Evolutionary conservation across 2,329 filamentous ascomycete genomes (phyloP).

Genomic region (Alternaria viburni): DNA sequence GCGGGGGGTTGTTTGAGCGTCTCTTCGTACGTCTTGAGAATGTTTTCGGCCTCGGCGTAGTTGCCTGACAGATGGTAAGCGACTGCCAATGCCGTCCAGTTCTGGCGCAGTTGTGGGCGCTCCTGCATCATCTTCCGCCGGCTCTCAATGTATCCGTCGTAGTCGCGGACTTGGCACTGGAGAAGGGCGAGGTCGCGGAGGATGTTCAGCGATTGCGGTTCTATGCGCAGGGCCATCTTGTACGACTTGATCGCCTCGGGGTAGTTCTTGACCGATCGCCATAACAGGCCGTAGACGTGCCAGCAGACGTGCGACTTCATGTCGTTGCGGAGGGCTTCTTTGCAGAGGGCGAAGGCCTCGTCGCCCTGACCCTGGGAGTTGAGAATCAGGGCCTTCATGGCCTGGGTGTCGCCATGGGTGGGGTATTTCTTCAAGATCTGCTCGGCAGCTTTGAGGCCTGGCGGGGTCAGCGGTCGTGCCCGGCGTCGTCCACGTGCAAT

Average conservation of each 20-base stretch:
- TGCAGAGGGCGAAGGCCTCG: slow-evolving; percentile 92
- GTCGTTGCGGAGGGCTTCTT: slow-evolving; percentile 88
- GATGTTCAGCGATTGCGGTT: slow-evolving; percentile 94
- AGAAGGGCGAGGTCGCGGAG: slow-evolving; percentile 91
- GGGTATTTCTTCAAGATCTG: slow-evolving; percentile 94
- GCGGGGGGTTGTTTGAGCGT: slow-evolving; percentile 83
- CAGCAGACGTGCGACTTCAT: slow-evolving; percentile 99
- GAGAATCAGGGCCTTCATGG: slow-evolving; percentile 98
- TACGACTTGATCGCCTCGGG: slow-evolving; percentile 99
- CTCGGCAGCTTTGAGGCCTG: slow-evolving; percentile 91
- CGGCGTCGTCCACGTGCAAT: slow-evolving; percentile 11
- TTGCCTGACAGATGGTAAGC: slow-evolving; percentile 92
- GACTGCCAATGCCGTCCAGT: slow-evolving; percentile 97
- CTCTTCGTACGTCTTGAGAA: slow-evolving; percentile 89
- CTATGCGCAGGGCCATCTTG: slow-evolving; percentile 89
- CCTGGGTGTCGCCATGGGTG: slow-evolving; percentile 96
- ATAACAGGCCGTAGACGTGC: slow-evolving; percentile 97
- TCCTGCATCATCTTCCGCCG: slow-evolving; percentile 86
- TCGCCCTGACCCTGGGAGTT: slow-evolving; percentile 91
- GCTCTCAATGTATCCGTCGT: slow-evolving; percentile 89
- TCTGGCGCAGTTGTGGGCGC: slow-evolving; percentile 81
- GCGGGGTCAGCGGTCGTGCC: slow-evolving; percentile 29
- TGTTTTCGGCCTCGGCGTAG: slow-evolving; percentile 83
- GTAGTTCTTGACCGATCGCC: slow-evolving; percentile 94
- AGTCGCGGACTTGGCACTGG: slow-evolving; percentile 96